Base-by-base conservation (phyloP, 2,329 filamentous ascomycete species). In the Lecanicillium sp. region DNA sequence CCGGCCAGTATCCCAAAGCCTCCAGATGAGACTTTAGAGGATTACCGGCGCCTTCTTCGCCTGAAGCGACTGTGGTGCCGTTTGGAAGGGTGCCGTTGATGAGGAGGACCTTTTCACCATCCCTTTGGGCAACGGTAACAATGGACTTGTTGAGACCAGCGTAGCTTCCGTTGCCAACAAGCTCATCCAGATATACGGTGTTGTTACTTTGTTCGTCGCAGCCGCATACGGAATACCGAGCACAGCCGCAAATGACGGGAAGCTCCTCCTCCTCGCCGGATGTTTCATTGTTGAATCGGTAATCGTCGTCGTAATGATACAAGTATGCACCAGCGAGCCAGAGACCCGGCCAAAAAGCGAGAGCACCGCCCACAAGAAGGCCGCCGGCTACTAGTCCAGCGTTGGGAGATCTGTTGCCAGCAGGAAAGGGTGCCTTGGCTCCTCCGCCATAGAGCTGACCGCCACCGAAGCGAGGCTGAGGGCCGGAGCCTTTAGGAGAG, bases 31-130 rank as follows among this genome's bases (percentile, higher is more conserved):
- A 47, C 11, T 45, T 48, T 44, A 65, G 44, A 20, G 58, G 51
- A 3, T 44, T 47, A 15, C 47, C 62, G n/a, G 67, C 55, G 36
- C 59, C 55, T 2, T 67, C 65, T 12, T 55, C 60, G 18, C 65
- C 70, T 11, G 65, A 67, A 27, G 47, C 37, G 1, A 70, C 67
- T 0, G 75, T 80, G 1, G 80, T 83, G 35, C 75, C 77, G 48
- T 83, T 82, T 20, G 79, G 74, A 4, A 90, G 63, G 0, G 81
- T 84, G n/a, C 85, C 85, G 55, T 88, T 87, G 54, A 90, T 63
- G 20, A 85, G 65, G 28, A 92, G 71, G 2, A 75, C 80, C 45
- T 61, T 61, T 29, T 78, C 79, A 53, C 83, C 40, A 85, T 80
- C 44, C 82, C 70, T 38, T 68, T 60, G 42, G 3, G 71, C 74